Evolutionary conservation across 495 filamentous ascomycete genomes (phyloP).

Genomic region (Tetracladium marchalianum): DNA sequence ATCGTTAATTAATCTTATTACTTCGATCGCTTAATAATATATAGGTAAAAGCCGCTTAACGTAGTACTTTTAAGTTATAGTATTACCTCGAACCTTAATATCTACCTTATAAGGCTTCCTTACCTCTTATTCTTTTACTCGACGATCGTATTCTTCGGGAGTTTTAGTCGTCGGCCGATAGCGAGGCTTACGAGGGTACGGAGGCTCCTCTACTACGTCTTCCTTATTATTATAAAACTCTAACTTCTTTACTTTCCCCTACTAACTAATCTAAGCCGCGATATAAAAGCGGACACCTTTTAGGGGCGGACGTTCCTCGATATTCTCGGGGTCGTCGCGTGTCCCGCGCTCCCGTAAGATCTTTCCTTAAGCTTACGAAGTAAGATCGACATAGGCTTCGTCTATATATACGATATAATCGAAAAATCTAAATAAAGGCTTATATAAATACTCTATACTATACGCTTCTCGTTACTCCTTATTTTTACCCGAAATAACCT

Average conservation of each 20-base stretch:
- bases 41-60: conserved; percentile 4
- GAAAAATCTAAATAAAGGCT: not conserved
- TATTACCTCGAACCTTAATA: conserved; percentile 3
- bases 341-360: conserved; percentile 1
- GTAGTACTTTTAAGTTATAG: conserved; percentile 13
- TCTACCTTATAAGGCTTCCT: not conserved
- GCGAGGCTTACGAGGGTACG: conserved; percentile 4
- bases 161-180: not conserved
- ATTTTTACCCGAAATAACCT: conserved; percentile 5
- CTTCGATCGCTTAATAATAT: not conserved
- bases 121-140: conserved; percentile 2
- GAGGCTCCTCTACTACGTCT: conserved; percentile 1
- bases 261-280: conserved; percentile 2
- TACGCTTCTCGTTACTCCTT: not conserved
- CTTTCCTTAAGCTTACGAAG: not conserved
- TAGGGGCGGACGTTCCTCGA: not conserved
- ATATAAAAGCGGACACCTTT: conserved; percentile 9
- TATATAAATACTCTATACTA: not conserved
- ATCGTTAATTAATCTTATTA: not conserved
- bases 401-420: conserved; percentile 4
- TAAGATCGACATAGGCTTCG: conserved; percentile 10
- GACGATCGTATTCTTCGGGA: not conserved
- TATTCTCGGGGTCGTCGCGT: conserved; percentile 5
- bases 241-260: conserved; percentile 2
- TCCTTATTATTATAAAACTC: conserved; percentile 9